phyloP scores from a whole-genome alignment of 1,284 basidiomycete species.

The Exobasidium rhododendri region DNA sequence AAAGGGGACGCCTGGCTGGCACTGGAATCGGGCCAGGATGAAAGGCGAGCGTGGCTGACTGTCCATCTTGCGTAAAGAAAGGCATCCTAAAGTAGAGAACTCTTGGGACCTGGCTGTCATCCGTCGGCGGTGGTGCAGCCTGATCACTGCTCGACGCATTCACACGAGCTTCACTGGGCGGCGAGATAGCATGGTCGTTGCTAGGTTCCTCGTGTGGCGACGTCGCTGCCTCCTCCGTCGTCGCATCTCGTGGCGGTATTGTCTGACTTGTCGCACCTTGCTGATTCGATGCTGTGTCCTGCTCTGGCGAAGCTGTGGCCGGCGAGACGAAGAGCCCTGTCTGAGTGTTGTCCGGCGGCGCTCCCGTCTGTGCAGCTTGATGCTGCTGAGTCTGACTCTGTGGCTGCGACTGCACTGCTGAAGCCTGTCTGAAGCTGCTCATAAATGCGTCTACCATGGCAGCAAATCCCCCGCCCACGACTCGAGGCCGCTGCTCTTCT shows the following conservation, averaged over 20 bases:
- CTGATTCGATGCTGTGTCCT: not conserved
- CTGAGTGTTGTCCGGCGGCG: not conserved
- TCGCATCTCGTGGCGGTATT: not conserved
- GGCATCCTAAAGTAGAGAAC: constrained; percentile 33
- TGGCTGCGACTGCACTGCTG: not conserved
- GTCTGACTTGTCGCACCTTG: not conserved
- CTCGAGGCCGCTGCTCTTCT: not conserved
- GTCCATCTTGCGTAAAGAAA: constrained; percentile 28
- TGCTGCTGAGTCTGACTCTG: not conserved
- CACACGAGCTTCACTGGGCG: not conserved
- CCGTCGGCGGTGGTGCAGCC: not conserved
- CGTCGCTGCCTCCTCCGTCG: not conserved
- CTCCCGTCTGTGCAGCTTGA: not conserved
- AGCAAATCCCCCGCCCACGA: not conserved
- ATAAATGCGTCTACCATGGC: constrained; percentile 11
- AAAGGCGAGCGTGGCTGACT: constrained; percentile 35
- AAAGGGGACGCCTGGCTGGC: not conserved
- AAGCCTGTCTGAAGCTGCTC: constrained; percentile 3
- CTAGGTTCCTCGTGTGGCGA: not conserved
- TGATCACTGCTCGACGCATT: not conserved
- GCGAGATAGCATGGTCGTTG: no score
- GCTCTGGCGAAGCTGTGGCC: not conserved
- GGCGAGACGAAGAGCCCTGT: not conserved
- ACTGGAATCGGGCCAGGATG: constrained; percentile 26
- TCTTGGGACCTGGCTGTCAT: not conserved